Evolutionary conservation across 495 filamentous ascomycete species (phyloP), one percentile per base, ranked within the genome.

Genomic region (Aspergillus avenaceus): DNA sequence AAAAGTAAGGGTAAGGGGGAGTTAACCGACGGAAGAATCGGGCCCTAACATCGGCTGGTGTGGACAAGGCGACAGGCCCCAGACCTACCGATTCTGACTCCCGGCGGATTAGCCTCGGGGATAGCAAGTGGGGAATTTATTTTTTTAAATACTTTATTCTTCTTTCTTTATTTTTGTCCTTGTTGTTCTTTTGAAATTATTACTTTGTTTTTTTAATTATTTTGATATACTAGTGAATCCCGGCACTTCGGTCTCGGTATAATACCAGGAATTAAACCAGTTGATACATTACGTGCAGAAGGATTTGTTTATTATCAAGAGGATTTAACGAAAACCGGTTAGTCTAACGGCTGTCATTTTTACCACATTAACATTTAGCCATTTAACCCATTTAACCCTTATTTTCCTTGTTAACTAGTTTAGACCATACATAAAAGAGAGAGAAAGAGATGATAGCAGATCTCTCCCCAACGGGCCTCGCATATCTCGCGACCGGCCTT

Each of bases 401-500:
- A 32, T 42, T 52, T 23, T 38, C n/a, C 14, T 52, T 46, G 45
- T 42, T 24, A 64, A 27, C 21, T 7, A 44, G 13, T 26, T 26
- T 23, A 25, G 23, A 2, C 19, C 11, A 9, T 27, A 8, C 4
- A 4, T 24, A 14, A 27, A 29, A 14, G 21, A n/a, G n/a, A 2
- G 32, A 40, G 12, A 16, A 31, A 25, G 41, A 21, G 18, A 54
- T 58, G 43, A 27, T 53, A 18, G 24, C 47, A 19, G 52, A 68
- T 50, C 46, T 80, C 48, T 66, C 74, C 41, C 61, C 79, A 26
- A 52, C 87, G 46, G 55, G 77, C 49, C 75, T 75, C n/a, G 83
- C 86, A 1, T 88, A 80, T 61, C 57, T 79, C 26, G 71, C 84
- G 21, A 58, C 81, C 9, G 69, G 78, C 18, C 60, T 80, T 11